These are phyloP conservation scores for Paxillus involutus DNA, from an alignment of 768 basidiomycete species.

Conservation along the genomic window DNA sequence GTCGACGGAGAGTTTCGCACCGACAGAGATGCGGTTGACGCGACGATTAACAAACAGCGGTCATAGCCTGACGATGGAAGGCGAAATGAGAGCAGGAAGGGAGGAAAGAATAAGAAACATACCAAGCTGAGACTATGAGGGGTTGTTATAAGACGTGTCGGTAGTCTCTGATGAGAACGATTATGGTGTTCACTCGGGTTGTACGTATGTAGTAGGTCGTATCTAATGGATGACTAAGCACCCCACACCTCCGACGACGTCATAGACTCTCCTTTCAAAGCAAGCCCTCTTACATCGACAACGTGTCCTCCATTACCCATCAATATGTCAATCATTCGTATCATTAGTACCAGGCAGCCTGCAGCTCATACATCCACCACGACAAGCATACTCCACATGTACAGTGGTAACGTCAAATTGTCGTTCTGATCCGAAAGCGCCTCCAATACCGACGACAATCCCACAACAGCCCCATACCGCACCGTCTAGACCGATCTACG, in stretches of 20 bases:
- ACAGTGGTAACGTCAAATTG: constrained; percentile 94
- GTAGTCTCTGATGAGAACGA: background rate
- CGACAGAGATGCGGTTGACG: background rate
- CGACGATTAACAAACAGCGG: constrained; percentile 7
- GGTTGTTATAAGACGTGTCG: background rate
- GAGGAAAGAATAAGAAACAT: background rate
- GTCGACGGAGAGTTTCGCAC: background rate
- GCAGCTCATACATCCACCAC: constrained; percentile 44
- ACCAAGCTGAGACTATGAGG: background rate
- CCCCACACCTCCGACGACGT: constrained; percentile 8
- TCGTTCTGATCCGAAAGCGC: constrained; percentile 96
- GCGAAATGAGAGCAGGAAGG: background rate
- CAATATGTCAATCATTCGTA: too few species aligned
- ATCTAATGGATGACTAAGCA: constrained; percentile 11
- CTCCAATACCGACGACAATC: constrained; percentile 76
- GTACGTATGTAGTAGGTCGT: background rate
- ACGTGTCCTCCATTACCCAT: background rate
- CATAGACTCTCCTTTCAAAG: background rate
- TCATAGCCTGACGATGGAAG: constrained; percentile 1
- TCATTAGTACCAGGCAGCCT: background rate
- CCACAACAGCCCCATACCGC: constrained; percentile 63
- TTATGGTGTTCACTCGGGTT: background rate
- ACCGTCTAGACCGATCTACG: constrained; percentile 46
- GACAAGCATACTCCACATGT: constrained; percentile 88
- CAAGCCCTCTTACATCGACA: background rate